A percentile compares a stretch with the other conserved stretches of the same genome.
Conservation (phyloP, 2,329 filamentous ascomycete species). For the Colletotrichum sp. region DNA sequence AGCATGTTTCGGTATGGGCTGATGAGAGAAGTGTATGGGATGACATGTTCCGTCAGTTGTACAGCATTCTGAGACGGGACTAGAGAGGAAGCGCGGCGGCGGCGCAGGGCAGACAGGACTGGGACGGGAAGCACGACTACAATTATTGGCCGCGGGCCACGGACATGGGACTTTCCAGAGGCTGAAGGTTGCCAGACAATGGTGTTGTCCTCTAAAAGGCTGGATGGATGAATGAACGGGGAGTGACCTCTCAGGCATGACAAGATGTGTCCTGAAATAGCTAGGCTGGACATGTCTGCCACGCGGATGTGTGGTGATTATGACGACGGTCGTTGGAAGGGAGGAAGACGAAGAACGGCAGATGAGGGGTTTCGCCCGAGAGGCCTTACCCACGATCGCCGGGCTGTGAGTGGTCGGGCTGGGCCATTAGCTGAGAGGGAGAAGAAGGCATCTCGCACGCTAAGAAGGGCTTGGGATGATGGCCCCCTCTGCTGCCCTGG, state of each 20-base stretch:
- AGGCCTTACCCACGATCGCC: slow-evolving; percentile 17
- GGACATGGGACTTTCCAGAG: not conserved
- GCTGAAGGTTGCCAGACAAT: not conserved
- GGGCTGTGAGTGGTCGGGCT: not conserved
- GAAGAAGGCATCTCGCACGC: not conserved
- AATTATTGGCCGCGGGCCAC: not conserved
- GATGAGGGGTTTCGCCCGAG: slow-evolving; percentile 13
- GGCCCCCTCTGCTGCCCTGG: not conserved
- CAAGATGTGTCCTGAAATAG: not conserved
- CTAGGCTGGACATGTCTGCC: not conserved
- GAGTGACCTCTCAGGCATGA: not conserved
- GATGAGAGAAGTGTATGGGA: slow-evolving; percentile 1
- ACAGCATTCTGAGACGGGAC: not conserved
- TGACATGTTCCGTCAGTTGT: slow-evolving; percentile 1
- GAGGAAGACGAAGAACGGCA: not conserved
- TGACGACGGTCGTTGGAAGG: not conserved
- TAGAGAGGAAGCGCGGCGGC: not conserved
- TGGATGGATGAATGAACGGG: not conserved
- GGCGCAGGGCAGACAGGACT: not conserved
- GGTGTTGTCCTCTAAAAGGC: not conserved
- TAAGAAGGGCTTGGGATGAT: not conserved
- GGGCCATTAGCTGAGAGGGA: not conserved
- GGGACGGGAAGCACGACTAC: not conserved
- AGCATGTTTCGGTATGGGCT: not conserved
- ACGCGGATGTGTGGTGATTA: not conserved